These are phyloP conservation scores for Aspergillus sojae DNA, from an alignment of 2,329 filamentous ascomycete species.

Conservation along the genomic window DNA sequence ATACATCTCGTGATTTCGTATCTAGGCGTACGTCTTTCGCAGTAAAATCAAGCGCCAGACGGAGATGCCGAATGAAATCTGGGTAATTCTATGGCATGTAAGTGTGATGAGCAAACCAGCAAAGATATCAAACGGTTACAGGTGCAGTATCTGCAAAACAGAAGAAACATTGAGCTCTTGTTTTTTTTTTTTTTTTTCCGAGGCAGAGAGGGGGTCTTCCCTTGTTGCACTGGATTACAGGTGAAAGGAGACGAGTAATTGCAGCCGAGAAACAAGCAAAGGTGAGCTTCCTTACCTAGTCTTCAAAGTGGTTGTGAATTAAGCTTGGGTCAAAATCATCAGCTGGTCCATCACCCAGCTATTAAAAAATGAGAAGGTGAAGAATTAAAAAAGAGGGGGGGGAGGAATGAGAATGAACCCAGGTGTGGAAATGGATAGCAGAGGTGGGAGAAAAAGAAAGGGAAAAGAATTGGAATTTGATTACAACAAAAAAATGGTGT, in stretches of 20 bases:
- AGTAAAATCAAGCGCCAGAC: background rate
- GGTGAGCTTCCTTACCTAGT: constrained; percentile 4
- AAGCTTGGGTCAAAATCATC: constrained; percentile 1
- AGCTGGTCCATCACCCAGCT: constrained; percentile 10
- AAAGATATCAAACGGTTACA: background rate
- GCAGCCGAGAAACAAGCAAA: background rate
- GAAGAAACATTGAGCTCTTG: background rate
- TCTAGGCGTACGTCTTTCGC: constrained; percentile 10
- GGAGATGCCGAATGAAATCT: background rate
- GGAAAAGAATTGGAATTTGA: constrained; percentile 29
- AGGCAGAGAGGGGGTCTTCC: background rate
- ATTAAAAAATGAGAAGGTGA: constrained; percentile 7
- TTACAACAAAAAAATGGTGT: constrained; percentile 17
- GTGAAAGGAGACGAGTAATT: background rate
- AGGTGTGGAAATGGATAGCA: constrained; percentile 7
- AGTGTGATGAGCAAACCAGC: background rate
- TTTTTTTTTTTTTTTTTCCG: too few relatives aligned
- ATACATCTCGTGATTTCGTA: constrained; percentile 66
- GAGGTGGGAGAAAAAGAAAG: constrained; percentile 16
- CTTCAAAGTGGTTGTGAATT: background rate
- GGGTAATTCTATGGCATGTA: background rate
- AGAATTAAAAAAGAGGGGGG: constrained; percentile 15
- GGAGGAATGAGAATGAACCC: background rate
- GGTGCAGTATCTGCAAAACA: background rate
- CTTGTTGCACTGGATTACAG: background rate